Percentiles rank a stretch among this genome's conserved stretches.
Conservation (phyloP, 2,329 filamentous ascomycete genomes). For the Penicillium sp. region DNA sequence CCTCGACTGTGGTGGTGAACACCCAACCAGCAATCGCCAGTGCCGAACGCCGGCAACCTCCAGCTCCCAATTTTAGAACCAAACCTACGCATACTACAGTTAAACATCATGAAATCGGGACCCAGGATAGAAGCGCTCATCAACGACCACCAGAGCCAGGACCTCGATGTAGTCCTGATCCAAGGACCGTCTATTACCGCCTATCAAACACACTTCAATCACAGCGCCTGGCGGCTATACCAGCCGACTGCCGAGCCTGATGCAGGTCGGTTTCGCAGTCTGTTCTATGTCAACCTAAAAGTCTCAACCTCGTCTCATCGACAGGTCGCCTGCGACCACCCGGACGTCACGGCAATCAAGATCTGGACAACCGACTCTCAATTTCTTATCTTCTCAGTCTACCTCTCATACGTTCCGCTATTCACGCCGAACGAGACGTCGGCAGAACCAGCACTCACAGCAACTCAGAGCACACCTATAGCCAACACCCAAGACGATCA, state of each 20-base stretch:
- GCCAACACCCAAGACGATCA: not conserved
- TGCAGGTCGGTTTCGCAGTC: not conserved
- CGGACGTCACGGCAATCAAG: not conserved
- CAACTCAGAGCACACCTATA: not conserved
- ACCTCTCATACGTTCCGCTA: not conserved
- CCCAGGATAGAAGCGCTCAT: not conserved
- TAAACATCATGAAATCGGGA: not conserved
- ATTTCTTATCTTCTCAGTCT: not conserved
- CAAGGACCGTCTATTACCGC: not conserved
- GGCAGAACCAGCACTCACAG: not conserved
- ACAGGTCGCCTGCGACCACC: too few species aligned
- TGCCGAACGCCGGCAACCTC: slow-evolving; percentile 9
- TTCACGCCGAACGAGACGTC: not conserved
- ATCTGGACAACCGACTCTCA: not conserved
- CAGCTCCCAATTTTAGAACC: not conserved
- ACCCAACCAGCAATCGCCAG: slow-evolving; percentile 20
- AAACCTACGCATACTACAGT: not conserved
- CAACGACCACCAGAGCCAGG: not conserved
- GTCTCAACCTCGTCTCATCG: not conserved
- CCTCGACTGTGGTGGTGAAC: slow-evolving; percentile 20
- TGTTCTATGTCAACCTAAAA: not conserved
- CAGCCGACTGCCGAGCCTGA: not conserved
- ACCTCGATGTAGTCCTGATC: not conserved
- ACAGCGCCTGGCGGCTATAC: not conserved
- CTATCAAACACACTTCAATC: not conserved